Conservation (phyloP, 108 stramenopile species). For the Seminavis robusta region DNA sequence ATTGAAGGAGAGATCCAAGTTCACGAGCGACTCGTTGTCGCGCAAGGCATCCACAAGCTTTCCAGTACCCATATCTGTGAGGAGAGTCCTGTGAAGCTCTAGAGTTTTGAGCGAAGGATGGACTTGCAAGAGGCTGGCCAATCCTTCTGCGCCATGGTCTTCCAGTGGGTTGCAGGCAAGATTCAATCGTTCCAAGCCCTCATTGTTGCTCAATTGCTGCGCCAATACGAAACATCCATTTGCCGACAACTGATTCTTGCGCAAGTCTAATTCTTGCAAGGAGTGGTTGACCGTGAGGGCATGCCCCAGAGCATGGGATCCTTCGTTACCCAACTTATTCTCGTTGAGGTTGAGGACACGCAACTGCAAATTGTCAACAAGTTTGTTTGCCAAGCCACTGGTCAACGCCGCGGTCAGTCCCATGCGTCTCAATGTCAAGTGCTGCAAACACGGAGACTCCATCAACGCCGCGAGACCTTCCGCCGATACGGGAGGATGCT, state of each 20-base stretch:
- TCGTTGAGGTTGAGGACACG: not conserved
- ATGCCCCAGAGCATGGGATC: not conserved
- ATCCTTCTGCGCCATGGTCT: not conserved
- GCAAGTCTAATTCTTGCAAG: constrained; percentile 2
- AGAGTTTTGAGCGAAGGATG: not conserved
- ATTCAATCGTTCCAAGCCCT: not conserved
- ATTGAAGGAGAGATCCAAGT: not conserved
- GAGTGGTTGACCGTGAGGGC: not conserved
- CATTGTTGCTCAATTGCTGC: not conserved
- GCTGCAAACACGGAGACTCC: not conserved
- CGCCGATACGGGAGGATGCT: not conserved
- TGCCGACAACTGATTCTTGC: not conserved
- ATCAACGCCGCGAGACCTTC: not conserved
- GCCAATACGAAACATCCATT: not conserved
- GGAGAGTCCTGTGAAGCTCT: not conserved
- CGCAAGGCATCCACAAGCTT: not conserved
- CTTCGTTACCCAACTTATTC: not conserved
- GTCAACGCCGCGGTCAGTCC: not conserved
- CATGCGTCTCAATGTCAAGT: not conserved
- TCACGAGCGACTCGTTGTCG: not conserved
- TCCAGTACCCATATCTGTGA: not conserved
- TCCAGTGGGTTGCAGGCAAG: not conserved
- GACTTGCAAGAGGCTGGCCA: not conserved
- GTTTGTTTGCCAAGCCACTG: not conserved
- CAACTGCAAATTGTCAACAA: not conserved